Conservation (phyloP, 2,329 filamentous ascomycete species). For the Bipolaris cookei region DNA sequence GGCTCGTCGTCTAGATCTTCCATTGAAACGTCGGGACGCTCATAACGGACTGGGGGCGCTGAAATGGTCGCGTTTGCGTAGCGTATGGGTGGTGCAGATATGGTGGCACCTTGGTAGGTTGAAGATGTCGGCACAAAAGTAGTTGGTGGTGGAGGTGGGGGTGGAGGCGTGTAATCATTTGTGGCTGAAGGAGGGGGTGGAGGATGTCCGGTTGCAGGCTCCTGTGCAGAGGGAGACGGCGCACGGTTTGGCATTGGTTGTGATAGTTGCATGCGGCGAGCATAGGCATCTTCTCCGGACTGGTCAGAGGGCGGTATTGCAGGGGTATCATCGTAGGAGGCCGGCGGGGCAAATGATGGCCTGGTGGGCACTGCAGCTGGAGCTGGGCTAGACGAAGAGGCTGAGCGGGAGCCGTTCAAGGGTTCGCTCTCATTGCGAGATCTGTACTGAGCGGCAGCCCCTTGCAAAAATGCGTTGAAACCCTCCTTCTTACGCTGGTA, state of each 20-base stretch:
- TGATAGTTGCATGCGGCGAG: slow-evolving; percentile 30
- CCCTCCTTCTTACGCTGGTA: slow-evolving; percentile 33
- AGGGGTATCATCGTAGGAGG: slow-evolving; percentile 36
- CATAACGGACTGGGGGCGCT: slow-evolving; percentile 78
- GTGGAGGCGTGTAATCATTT: slow-evolving; percentile 21
- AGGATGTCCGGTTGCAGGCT: slow-evolving; percentile 5
- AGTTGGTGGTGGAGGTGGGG: slow-evolving; percentile 23
- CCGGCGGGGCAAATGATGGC: slow-evolving; percentile 58
- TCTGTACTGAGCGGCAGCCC: slow-evolving; percentile 21
- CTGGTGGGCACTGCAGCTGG: slow-evolving; percentile 17
- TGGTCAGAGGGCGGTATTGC: slow-evolving; percentile 48
- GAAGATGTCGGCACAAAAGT: slow-evolving; percentile 56
- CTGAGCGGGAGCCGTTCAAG: slow-evolving; percentile 15
- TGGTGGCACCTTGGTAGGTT: slow-evolving; percentile 58
- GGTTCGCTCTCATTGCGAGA: slow-evolving; percentile 22
- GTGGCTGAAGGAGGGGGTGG: slow-evolving; percentile 23
- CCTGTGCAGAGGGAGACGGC: slow-evolving; percentile 12
- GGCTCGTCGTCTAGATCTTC: slow-evolving; percentile 19
- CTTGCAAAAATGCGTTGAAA: slow-evolving; percentile 35
- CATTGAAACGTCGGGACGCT: slow-evolving; percentile 25
- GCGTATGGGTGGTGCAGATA: slow-evolving; percentile 78
- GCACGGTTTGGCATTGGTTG: slow-evolving; percentile 17
- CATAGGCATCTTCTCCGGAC: slow-evolving; percentile 27
- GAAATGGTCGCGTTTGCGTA: slow-evolving; percentile 75
- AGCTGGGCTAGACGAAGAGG: slow-evolving; percentile 24